Evolutionary conservation across 2,329 filamentous ascomycete genomes (phyloP), one percentile per base, ranked within the genome.

Genomic region (Botrytis hyacinthi): DNA sequence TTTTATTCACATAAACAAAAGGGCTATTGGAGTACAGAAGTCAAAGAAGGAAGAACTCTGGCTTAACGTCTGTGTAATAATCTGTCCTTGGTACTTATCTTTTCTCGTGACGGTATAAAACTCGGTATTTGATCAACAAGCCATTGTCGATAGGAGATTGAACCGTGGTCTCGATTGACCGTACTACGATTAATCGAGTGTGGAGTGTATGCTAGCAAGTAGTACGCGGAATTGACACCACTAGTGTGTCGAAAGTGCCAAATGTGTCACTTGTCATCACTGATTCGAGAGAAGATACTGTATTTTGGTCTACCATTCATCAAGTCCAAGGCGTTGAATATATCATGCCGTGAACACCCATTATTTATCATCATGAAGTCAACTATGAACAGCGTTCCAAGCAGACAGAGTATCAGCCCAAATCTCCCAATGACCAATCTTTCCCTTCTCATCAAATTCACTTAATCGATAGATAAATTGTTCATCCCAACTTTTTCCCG

Each of bases 401-500:
- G 83, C 83, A 74, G 81, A 83, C 73, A 84, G 75, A 20, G 82
- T 82, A 80, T 84, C 83, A 22, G 82, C 83, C 83, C 83, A 84
- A 69, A 84, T 83, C 77, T 84, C 82, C 82, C 82, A 84, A 76
- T 81, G 79, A 42, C 82, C 83, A 74, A 84, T 82, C 77, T 75
- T 82, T 0, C 82, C 82, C 29, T 81, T 74, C 10, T 77, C 77
- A 77, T 84, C 81, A 74, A 83, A 84, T 12, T 73, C 81, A 76
- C 83, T 82, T 62, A 84, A 79, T 66, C 81, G 75, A 76, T 84
- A 83, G 20, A 84, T 81, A 60, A 84, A 84, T 26, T 79, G 75
- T 75, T 84, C 83, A 26, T 83, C 78, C 83, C 83, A 84, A 9
- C 75, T 76, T 75, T 80, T 83, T 9, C 82, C 83, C 22, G 83